These are phyloP conservation scores for Cryphonectria carpinicola DNA, from an alignment of 2,329 filamentous ascomycete genomes.

Conservation along the genomic window DNA sequence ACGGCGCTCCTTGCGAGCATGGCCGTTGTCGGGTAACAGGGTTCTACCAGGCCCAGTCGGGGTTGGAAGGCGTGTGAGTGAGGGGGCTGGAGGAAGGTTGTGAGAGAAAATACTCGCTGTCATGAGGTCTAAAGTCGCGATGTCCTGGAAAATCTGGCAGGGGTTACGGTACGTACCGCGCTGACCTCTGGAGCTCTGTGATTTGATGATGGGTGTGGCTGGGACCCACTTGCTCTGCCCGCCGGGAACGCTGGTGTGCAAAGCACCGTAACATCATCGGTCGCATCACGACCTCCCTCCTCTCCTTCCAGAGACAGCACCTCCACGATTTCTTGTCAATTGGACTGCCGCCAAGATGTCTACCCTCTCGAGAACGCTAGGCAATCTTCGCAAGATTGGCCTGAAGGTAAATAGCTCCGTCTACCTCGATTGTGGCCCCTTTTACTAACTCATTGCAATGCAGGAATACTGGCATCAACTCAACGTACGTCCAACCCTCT, in stretches of 20 bases:
- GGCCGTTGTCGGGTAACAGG: background rate
- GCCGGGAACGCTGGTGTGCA: conserved; percentile 20
- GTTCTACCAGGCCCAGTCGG: conserved; percentile 9
- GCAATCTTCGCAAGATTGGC: conserved; percentile 85
- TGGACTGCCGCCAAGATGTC: conserved; percentile 71
- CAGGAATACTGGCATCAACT: conserved; percentile 92
- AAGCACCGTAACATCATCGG: conserved; percentile 30
- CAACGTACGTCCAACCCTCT: conserved; percentile 67
- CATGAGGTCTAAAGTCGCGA: background rate
- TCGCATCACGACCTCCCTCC: conserved; percentile 31
- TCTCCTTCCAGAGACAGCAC: conserved; percentile 25
- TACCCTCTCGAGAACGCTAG: conserved; percentile 82
- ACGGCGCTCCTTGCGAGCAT: conserved; percentile 43
- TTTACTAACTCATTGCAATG: conserved; percentile 43
- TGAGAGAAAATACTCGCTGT: background rate
- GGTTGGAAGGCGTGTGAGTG: background rate
- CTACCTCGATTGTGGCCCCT: conserved; percentile 13
- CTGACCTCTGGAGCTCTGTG: conserved; percentile 27
- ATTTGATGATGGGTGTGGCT: conserved; percentile 31
- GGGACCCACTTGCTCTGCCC: conserved; percentile 16
- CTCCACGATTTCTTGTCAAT: conserved; percentile 36
- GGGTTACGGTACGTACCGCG: conserved; percentile 28
- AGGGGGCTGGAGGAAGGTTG: background rate
- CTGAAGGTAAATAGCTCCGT: conserved; percentile 68
- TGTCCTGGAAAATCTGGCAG: conserved; percentile 27